Evolutionary conservation across 192 early-diverging fungal species (phyloP), one percentile per base, ranked within the genome.

Genomic region (Backusella parvicylindrica): DNA sequence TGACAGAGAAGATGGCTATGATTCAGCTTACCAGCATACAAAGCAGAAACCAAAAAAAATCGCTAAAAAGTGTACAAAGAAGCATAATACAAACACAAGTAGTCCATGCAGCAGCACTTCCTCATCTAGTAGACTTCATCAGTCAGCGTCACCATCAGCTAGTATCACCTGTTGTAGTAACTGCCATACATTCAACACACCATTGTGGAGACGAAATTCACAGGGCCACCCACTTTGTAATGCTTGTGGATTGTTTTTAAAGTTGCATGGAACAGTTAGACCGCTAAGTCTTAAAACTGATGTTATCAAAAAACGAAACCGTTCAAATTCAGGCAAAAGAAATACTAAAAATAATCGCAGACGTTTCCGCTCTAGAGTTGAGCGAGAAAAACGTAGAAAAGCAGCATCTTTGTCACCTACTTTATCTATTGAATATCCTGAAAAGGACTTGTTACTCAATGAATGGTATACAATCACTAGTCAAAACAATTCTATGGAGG

Each of bases 211-310:
- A 6, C 84, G 95, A 12, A 89, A 93, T 79, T 84, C 88, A 12
- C 81, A 88, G 28, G 97, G 96, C 26, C 89, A 91, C 47, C 87
- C 94, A 11, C 88, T 98, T 11, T 98, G 97, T 79, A 98, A 98
- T 68, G 96, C 96, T 0, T 98, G 97, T 80, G 97, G 96, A 0
- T 84, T 98, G 68, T 98, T 92, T 83, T 89, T 88, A 75, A 98
- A 97, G 80, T 88, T 98, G 18, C 97, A 98, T 77, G 92, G 91
- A 15, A 87, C 88, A 23, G 80, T 85, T 8, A 82, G 97, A 56
- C 97, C 97, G 5, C 84, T 92, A 33, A 88, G 88, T 60, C 86
- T 98, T 78, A 94, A 92, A 76, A 91, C 90, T 0, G 90, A 94
- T 71, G 91, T 94, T 2, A 94, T 98, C 66, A 85, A 90, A 76